Conservation (phyloP, 768 basidiomycete species). For the Suillus variegatus region DNA sequence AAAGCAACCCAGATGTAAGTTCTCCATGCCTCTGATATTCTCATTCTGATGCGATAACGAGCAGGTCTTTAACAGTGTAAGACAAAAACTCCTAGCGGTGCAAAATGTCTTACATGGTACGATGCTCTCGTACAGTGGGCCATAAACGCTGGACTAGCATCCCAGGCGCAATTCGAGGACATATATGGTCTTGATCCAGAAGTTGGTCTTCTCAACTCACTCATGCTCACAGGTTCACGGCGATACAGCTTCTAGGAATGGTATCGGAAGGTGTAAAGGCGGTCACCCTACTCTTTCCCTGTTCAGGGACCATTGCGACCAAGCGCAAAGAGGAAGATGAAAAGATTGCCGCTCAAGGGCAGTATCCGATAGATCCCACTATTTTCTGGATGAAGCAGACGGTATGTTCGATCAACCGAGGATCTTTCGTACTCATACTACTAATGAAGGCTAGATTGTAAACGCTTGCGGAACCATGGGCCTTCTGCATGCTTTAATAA, state of each 20-base stretch:
- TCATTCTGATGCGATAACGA: conserved; percentile 10
- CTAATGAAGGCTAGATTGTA: conserved; percentile 49
- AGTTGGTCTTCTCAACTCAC: conserved; percentile 34
- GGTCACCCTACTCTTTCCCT: conserved; percentile 84
- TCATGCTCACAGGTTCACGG: background rate
- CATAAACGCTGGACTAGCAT: conserved; percentile 56
- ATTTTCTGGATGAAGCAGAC: conserved; percentile 92
- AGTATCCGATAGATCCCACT: conserved; percentile 55
- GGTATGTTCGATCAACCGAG: conserved; percentile 39
- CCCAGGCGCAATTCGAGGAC: conserved; percentile 60
- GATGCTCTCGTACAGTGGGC: conserved; percentile 55
- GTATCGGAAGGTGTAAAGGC: conserved; percentile 80
- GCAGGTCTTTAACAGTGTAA: conserved; percentile 35
- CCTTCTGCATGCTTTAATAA: conserved; percentile 78
- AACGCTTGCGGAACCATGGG: conserved; percentile 93
- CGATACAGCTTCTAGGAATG: conserved; percentile 54
- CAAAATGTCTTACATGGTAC: background rate
- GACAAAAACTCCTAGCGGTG: conserved; percentile 5
- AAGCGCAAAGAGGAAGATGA: conserved; percentile 62
- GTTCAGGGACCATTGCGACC: conserved; percentile 48
- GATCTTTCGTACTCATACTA: background rate
- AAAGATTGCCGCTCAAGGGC: conserved; percentile 46
- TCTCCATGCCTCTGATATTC: background rate
- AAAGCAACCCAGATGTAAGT: conserved; percentile 66
- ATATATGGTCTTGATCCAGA: conserved; percentile 73